Evolutionary conservation across 192 early-diverging fungal species (phyloP), one percentile per base, ranked within the genome.

Genomic region (Coemansia sp.): DNA sequence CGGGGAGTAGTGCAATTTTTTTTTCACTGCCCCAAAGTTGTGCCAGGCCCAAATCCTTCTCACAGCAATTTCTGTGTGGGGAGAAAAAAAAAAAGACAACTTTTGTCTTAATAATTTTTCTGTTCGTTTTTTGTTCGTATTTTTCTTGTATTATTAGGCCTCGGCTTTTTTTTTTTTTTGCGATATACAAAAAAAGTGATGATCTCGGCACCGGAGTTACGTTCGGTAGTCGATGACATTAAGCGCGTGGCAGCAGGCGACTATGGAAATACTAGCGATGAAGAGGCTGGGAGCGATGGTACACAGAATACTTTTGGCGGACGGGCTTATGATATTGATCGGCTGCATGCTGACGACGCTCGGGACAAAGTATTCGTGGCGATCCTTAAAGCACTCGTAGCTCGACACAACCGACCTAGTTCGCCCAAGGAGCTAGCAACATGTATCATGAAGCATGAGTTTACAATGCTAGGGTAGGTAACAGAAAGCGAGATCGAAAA

Each of bases 341-440:
- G 72, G 16, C 55, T 92, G 62, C 91, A 93, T 73, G 87, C 90
- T 6, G 90, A 93, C 69, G 93, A 94, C 70, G 88, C 88, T 26
- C 84, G 89, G 47, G 92, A 93, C 75, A 93, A 93, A 70, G 92
- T 94, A n/a, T 89, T 95, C 80, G 88, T 91, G 10, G 93, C 93
- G 47, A 93, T 94, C 61, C 83, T 93, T 58, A 93, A 94, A 76
- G 93, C 93, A 7, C 74, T 95, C 39, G 76, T 93, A 49, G 86
- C 86, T 38, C 82, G 88, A 60, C 86, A 87, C 33, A 95, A 95
- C 85, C 85, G 85, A 66, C 94, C 94, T 33, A 88, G 88, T 53
- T 90, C 91, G 17, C 93, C 94, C 9, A 93, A 90, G 68, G 92
- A 94, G 78, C 86, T 95, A 42, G 87, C 90, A 43, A 89, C 86